A percentile compares a stretch with the other conserved stretches of the same genome.
These are phyloP conservation scores for Pseudopyricularia cyperi DNA, from an alignment of 2,329 filamentous ascomycete genomes.

Conservation along the genomic window DNA sequence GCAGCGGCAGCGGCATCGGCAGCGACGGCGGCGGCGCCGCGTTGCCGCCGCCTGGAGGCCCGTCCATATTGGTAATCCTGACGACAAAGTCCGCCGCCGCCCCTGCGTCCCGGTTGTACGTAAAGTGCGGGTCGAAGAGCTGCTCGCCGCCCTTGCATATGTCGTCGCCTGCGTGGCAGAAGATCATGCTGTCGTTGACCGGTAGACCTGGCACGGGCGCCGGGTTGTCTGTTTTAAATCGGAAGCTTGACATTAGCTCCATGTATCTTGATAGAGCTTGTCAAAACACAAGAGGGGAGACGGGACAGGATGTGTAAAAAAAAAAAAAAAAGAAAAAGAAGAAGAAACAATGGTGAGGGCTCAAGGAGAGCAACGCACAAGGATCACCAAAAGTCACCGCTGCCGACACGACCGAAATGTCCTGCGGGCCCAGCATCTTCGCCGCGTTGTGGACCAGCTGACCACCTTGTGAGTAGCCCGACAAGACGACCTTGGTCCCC, in stretches of 20 bases:
- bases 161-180: slow-evolving; percentile 6
- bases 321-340: neutral
- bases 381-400: slow-evolving; percentile 2
- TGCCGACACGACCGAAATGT: neutral
- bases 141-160: slow-evolving; percentile 5
- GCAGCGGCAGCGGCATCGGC: no score
- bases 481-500: slow-evolving; percentile 22
- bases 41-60: neutral
- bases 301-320: neutral
- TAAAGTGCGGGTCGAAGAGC: slow-evolving; percentile 3
- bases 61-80: neutral
- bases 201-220: slow-evolving; percentile 5
- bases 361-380: neutral
- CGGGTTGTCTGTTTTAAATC: slow-evolving; percentile 4
- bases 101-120: slow-evolving; percentile 1
- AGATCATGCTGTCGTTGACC: slow-evolving; percentile 5
- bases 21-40: neutral
- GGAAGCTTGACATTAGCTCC: neutral
- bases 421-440: slow-evolving; percentile 1
- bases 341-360: neutral
- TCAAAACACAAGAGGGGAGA: no score
- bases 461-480: slow-evolving; percentile 17
- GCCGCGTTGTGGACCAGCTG: slow-evolving; percentile 11
- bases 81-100: slow-evolving; percentile 1
- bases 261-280: no score